These are phyloP conservation scores for Ricinus communis DNA, from an alignment of 345 rosid species.

Conservation along the genomic window DNA sequence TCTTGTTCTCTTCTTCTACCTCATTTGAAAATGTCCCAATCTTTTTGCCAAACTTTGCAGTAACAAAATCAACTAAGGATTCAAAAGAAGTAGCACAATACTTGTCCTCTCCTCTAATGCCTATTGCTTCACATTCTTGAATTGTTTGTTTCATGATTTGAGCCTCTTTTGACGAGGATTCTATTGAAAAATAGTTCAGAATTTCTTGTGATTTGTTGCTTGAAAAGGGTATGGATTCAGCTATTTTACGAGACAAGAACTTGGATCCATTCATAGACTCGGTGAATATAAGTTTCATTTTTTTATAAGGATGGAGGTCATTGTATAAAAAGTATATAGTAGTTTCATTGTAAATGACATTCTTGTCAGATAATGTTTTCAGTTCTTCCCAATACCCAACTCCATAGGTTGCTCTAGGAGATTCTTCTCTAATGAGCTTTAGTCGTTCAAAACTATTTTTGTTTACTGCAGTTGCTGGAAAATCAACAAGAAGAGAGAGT, in stretches of 20 bases:
- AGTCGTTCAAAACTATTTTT: no score
- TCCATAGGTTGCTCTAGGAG: no score
- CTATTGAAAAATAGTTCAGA: not conserved
- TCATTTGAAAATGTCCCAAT: conserved; percentile 1
- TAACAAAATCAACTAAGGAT: conserved; percentile 12
- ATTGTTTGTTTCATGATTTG: no score
- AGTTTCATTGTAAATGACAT: no score
- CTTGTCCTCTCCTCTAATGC: no score
- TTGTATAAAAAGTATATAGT: not conserved
- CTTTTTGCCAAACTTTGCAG: conserved; percentile 1
- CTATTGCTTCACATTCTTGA: no score
- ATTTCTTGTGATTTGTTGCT: not conserved
- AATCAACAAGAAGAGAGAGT: no score
- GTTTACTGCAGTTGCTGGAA: no score
- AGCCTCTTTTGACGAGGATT: not conserved
- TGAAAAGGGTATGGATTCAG: conserved; percentile 10
- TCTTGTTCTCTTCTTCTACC: not conserved
- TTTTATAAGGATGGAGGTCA: not conserved
- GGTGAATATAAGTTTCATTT: not conserved
- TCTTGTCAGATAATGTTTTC: no score
- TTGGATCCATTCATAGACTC: not conserved
- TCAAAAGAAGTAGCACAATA: not conserved
- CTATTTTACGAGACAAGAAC: not conserved
- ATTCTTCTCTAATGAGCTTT: no score
- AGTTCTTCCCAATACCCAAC: no score